Evolutionary conservation across 768 basidiomycete species (phyloP), one percentile per base, ranked within the genome.

Genomic region (Leccinellum rugosiceps): DNA sequence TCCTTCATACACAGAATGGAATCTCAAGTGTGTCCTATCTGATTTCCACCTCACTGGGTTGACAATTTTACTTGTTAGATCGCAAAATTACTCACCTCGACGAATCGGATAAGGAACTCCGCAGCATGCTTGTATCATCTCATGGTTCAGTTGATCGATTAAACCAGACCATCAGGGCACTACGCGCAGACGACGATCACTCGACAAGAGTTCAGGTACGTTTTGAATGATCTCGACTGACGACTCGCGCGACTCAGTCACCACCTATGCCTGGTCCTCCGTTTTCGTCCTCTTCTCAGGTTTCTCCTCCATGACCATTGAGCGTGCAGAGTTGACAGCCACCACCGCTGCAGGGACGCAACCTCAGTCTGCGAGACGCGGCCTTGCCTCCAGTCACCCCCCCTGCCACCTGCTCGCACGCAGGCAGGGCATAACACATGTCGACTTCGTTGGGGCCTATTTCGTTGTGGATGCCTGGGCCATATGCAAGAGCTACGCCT

Each of bases 251-350:
- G 7, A 66, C 75, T 17, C 65, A 69, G 21, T 71, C 75, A 7
- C 68, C 72, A n/a, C 82, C 86, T 5, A 78, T 76, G 4, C 74
- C 78, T n/a, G 74, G 75, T 7, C 75, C 82, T 17, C 81, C 82
- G 0, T 81, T 77, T 56, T 59, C 69, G 43, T 4, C 45, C 65
- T 10, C 44, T 68, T 28, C 4, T 28, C 28, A 28, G 8, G 28
- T 28, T 26, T 75, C 77, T 3, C 87, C 86, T 0, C 87, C 86
- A 2, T 83, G 84, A 4, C 83, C 84, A 10, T 53, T 62, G n/a
- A 67, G 63, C 23, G 63, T 58, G 19, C 70, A 70, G 44, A 63
- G 38, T 38, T 76, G 84, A n/a, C 84, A 83, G 3, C n/a, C 83
- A 4, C 77, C 76, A 2, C 73, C 74, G 14, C 76, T 76, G n/a